Percentiles rank a stretch among this genome's conserved stretches.
Evolutionary conservation across 345 rosid genomes (phyloP).

Genomic region (Salix dunnii): DNA sequence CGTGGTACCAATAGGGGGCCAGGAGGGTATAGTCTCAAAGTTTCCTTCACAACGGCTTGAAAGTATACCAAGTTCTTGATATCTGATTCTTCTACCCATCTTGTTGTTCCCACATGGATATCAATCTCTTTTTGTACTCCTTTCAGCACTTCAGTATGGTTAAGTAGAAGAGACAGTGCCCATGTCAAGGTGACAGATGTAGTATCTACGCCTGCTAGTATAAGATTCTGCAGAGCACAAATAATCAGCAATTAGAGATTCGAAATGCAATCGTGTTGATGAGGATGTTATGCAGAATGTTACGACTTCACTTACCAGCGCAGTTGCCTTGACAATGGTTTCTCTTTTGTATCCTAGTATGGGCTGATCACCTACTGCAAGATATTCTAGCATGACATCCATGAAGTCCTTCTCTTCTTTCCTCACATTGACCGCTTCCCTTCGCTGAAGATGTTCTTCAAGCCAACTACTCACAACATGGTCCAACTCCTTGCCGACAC

Average conservation of each 20-base stretch:
- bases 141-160: constrained; percentile 34
- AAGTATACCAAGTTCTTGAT: constrained; percentile 39
- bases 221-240: constrained; percentile 7
- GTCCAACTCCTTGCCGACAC: constrained; percentile 44
- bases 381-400: constrained; percentile 46
- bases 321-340: constrained; percentile 51
- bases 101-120: constrained; percentile 33
- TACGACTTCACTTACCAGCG: constrained; percentile 36
- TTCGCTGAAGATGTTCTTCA: constrained; percentile 38
- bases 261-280: too few species aligned
- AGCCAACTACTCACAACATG: constrained; percentile 43
- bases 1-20: constrained; percentile 32
- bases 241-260: too few species aligned
- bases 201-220: constrained; percentile 48
- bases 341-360: constrained; percentile 45
- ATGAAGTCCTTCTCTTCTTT: constrained; percentile 38
- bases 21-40: constrained; percentile 33
- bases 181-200: constrained; percentile 41
- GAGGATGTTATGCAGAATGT: too few species aligned
- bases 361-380: constrained; percentile 28
- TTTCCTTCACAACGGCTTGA: constrained; percentile 60
- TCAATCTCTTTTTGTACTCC: constrained; percentile 57
- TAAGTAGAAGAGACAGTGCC: constrained; percentile 43
- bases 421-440: constrained; percentile 3
- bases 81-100: constrained; percentile 57